phyloP scores from a whole-genome alignment of 2,329 filamentous ascomycete species.

The Cladosporium colombiae region DNA sequence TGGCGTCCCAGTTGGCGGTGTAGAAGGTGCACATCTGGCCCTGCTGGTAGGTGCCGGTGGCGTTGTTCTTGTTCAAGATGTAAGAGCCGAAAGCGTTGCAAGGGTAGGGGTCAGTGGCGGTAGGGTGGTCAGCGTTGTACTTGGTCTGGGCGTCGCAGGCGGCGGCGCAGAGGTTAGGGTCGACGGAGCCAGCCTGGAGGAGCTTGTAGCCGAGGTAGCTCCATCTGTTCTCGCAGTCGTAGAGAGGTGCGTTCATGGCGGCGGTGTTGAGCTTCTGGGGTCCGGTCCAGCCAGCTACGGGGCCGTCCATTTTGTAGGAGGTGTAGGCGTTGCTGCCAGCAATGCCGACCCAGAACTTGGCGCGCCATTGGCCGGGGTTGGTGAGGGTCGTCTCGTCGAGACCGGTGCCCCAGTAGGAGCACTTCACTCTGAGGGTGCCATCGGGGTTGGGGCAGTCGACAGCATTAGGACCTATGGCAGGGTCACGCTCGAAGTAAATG shows the following conservation, averaged over 20 bases:
- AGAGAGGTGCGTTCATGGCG: slow-evolving; percentile 12
- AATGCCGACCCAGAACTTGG: slow-evolving; percentile 43
- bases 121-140: slow-evolving; percentile 1
- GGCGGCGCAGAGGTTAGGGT: slow-evolving; percentile 35
- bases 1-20: slow-evolving; percentile 13
- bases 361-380: slow-evolving; percentile 39
- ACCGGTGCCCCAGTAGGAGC: slow-evolving; percentile 38
- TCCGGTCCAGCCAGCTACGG: slow-evolving; percentile 16
- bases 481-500: slow-evolving; percentile 38
- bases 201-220: slow-evolving; percentile 32
- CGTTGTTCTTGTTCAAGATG: slow-evolving; percentile 15
- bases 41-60: slow-evolving; percentile 16
- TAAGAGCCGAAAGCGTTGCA: slow-evolving; percentile 20
- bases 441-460: not conserved
- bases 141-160: slow-evolving; percentile 28
- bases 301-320: slow-evolving; percentile 27
- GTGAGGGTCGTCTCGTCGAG: slow-evolving; percentile 34
- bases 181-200: slow-evolving; percentile 34
- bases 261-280: not conserved
- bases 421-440: slow-evolving; percentile 32
- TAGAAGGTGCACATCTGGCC: slow-evolving; percentile 19
- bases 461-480: slow-evolving; percentile 22
- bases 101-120: not conserved
- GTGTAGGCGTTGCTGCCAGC: slow-evolving; percentile 43
- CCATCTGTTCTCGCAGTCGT: slow-evolving; percentile 26